phyloP scores from a whole-genome alignment of 2,329 filamentous ascomycete genomes.

The Cytospora leucostoma region DNA sequence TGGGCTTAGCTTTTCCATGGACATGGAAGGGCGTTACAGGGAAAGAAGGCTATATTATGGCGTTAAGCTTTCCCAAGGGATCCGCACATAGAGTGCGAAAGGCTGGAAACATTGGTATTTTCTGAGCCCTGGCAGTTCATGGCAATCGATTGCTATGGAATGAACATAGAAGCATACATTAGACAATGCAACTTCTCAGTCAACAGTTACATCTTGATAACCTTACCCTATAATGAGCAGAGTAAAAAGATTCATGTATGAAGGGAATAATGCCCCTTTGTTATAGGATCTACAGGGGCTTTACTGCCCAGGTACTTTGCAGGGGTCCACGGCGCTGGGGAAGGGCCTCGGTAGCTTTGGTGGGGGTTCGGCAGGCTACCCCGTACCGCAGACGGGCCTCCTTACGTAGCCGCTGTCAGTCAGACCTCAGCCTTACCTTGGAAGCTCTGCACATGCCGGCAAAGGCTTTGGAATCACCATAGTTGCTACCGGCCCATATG shows the following conservation, averaged over 20 bases:
- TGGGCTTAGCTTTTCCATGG: not conserved
- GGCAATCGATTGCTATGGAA: not conserved
- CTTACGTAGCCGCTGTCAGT: not conserved
- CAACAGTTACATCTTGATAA: not conserved
- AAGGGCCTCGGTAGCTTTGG: not conserved
- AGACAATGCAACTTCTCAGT: not conserved
- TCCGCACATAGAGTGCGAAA: not conserved
- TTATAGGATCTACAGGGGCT: not conserved
- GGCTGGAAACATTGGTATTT: not conserved
- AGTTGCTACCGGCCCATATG: not conserved
- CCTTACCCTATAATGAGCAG: not conserved
- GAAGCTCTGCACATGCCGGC: not conserved
- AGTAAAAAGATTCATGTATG: too few species aligned
- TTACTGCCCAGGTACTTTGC: not conserved
- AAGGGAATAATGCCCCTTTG: not conserved
- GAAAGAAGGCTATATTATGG: not conserved
- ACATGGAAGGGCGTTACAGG: not conserved
- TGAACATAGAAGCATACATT: slow-evolving; percentile 5
- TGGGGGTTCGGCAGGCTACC: not conserved
- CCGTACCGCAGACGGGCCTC: not conserved
- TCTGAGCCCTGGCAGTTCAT: not conserved
- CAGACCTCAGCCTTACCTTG: not conserved
- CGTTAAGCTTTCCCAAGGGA: not conserved
- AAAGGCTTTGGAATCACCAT: not conserved
- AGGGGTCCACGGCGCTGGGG: not conserved